Evolutionary conservation across 2,329 filamentous ascomycete species (phyloP).

Genomic region (Epicoccum sorghinum): DNA sequence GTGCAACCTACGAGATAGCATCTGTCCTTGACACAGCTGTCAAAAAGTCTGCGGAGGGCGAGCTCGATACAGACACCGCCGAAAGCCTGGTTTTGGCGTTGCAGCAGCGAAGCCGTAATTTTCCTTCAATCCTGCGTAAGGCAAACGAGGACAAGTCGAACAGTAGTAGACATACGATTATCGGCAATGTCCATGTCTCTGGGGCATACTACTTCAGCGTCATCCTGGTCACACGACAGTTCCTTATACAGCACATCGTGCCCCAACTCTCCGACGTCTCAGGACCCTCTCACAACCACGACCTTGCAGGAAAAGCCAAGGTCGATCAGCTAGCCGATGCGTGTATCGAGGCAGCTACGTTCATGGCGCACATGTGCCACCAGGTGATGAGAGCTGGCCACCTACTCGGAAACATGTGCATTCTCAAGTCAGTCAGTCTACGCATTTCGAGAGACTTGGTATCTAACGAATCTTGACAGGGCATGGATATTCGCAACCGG

Average conservation of each 20-base stretch:
- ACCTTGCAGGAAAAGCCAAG: constrained; percentile 29
- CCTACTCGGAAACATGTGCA: constrained; percentile 62
- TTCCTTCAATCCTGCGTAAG: constrained; percentile 48
- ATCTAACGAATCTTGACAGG: constrained; percentile 35
- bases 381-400: constrained; percentile 55
- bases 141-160: constrained; percentile 19
- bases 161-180: constrained; percentile 43
- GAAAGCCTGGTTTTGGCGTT: constrained; percentile 21
- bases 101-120: constrained; percentile 54
- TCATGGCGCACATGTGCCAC: constrained; percentile 61
- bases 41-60: constrained; percentile 15
- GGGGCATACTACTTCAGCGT: constrained; percentile 66
- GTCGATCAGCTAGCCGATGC: constrained; percentile 55
- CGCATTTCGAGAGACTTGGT: background rate
- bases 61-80: constrained; percentile 15
- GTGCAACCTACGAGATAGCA: constrained; percentile 34
- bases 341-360: constrained; percentile 62
- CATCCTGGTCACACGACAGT: constrained; percentile 62
- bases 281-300: constrained; percentile 33
- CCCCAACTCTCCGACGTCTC: constrained; percentile 18
- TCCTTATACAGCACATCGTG: constrained; percentile 59
- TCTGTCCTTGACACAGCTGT: constrained; percentile 20
- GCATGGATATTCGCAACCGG: constrained; percentile 64
- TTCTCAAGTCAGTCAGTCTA: constrained; percentile 60
- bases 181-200: constrained; percentile 61